Percentiles rank a stretch among this genome's conserved stretches.
Conservation (phyloP, 495 filamentous ascomycete genomes). For the Aspergillus mulundensis region DNA sequence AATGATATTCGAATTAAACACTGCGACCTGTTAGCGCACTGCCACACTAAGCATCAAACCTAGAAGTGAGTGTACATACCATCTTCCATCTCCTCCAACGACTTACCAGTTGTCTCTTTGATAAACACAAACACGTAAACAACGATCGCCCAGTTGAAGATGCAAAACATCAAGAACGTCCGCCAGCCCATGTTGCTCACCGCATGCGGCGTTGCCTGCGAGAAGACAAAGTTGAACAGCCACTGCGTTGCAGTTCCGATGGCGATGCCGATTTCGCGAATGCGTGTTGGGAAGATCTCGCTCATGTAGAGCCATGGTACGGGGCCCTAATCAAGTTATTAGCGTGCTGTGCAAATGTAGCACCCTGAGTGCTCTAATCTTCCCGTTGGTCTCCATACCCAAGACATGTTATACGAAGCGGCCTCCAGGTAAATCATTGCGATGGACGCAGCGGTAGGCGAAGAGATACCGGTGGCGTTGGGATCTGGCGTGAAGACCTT, state of each 20-base stretch:
- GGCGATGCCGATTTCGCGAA: slow-evolving; percentile 43
- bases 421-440: slow-evolving; percentile 48
- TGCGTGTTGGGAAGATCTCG: slow-evolving; percentile 48
- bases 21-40: background rate
- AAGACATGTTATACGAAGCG: slow-evolving; percentile 41
- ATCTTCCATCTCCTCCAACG: slow-evolving; percentile 9
- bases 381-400: too few relatives aligned
- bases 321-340: slow-evolving; percentile 31
- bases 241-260: slow-evolving; percentile 43
- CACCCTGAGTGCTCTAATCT: too few relatives aligned
- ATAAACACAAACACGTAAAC: slow-evolving; percentile 38
- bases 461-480: slow-evolving; percentile 25
- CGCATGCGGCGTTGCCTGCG: slow-evolving; percentile 42
- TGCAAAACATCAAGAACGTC: slow-evolving; percentile 39
- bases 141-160: slow-evolving; percentile 28
- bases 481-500: slow-evolving; percentile 33
- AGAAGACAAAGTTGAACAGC: slow-evolving; percentile 51
- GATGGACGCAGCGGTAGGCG: slow-evolving; percentile 42
- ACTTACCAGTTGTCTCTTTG: slow-evolving; percentile 28
- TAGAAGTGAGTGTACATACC: background rate
- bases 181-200: slow-evolving; percentile 39
- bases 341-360: background rate
- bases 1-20: background rate
- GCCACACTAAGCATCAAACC: background rate
- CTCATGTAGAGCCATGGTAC: slow-evolving; percentile 49